Evolutionary conservation across 208 protist species (phyloP).

Genomic region (Leishmania turanica): DNA sequence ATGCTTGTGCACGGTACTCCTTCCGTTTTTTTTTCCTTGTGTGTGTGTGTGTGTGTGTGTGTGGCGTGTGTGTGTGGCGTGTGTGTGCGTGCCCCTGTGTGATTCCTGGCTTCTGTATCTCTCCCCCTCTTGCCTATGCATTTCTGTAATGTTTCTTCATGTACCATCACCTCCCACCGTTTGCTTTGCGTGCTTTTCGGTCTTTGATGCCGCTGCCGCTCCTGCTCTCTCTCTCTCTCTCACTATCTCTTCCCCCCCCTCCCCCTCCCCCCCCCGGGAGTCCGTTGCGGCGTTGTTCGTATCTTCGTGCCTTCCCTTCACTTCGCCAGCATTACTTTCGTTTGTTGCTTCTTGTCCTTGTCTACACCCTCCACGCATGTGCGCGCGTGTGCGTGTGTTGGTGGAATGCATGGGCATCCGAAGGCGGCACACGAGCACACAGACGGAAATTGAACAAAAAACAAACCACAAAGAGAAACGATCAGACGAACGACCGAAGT

Average conservation of each 20-base stretch:
- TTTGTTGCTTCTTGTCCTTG: too few species aligned
- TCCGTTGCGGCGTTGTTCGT: background rate
- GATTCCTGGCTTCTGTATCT: too few species aligned
- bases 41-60: background rate
- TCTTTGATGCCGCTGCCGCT: slow-evolving; percentile 11
- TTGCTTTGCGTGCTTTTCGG: background rate
- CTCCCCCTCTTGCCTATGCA: too few species aligned
- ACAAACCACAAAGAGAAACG: too few species aligned
- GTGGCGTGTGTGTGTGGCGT: background rate
- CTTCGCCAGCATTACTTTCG: background rate
- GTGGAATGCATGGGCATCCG: background rate
- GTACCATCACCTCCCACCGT: background rate
- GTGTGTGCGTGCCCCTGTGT: background rate
- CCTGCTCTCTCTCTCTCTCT: slow-evolving; percentile 2
- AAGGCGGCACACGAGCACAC: background rate
- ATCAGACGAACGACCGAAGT: too few species aligned
- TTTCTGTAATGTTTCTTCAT: too few species aligned
- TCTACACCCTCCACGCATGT: background rate
- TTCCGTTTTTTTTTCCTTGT: background rate
- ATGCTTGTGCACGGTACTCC: too few species aligned
- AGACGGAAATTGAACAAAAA: background rate
- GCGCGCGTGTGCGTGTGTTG: background rate
- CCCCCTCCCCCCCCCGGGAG: background rate
- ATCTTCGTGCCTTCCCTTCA: slow-evolving; percentile 5
- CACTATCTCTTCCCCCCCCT: too few species aligned